A percentile compares a stretch with the other conserved stretches of the same genome.
Conservation (phyloP, 2,329 filamentous ascomycete genomes). For the Myriosclerotinia scirpicola region DNA sequence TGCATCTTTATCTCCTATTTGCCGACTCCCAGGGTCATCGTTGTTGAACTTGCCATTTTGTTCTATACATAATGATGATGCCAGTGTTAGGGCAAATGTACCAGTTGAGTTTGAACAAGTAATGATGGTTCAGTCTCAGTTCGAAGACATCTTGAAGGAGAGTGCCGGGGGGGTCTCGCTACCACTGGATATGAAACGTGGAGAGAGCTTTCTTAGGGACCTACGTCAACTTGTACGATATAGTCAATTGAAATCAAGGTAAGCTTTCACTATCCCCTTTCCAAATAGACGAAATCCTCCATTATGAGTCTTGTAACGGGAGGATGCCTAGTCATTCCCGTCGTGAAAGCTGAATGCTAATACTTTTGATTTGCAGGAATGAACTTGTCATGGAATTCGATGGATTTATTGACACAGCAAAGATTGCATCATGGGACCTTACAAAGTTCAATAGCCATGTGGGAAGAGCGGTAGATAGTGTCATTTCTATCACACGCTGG, state of each 20-base stretch:
- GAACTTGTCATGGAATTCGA: conserved; percentile 76
- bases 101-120: conserved; percentile 68
- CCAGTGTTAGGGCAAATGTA: conserved; percentile 31
- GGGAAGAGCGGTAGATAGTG: conserved; percentile 69
- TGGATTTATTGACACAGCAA: conserved; percentile 69
- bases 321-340: neutral
- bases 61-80: conserved; percentile 33
- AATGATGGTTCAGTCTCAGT: conserved; percentile 71
- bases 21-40: conserved; percentile 65
- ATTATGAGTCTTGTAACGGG: neutral
- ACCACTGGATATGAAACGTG: conserved; percentile 76
- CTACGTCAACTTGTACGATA: conserved; percentile 70
- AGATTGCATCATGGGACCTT: conserved; percentile 63
- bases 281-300: neutral
- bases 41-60: conserved; percentile 66
- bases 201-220: conserved; percentile 72
- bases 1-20: conserved; percentile 66
- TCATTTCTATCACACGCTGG: conserved; percentile 75
- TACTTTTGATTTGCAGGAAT: conserved; percentile 46
- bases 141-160: conserved; percentile 72
- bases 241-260: conserved; percentile 61
- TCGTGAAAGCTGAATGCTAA: neutral
- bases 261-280: conserved; percentile 18
- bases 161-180: conserved; percentile 64
- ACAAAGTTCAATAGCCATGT: conserved; percentile 76